Conservation (phyloP, 345 rosid genomes). For the Euclidium syriacum region DNA sequence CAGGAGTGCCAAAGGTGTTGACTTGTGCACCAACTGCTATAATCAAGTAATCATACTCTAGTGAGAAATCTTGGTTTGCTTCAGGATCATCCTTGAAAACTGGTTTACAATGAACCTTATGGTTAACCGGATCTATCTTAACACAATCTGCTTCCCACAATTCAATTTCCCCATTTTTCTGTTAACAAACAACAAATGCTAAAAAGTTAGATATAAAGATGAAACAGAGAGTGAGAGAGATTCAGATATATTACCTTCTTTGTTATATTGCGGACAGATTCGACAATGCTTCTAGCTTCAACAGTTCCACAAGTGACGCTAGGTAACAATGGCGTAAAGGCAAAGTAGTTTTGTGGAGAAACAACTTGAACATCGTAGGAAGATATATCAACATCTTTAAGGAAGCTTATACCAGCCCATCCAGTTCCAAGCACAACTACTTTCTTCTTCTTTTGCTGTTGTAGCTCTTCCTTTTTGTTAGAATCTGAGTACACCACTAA, state of each 20-base stretch:
- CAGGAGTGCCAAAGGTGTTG: conserved; percentile 90
- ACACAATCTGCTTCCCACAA: conserved; percentile 87
- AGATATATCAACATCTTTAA: conserved; percentile 71
- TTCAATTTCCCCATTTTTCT: conserved; percentile 74
- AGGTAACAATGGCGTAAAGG: conserved; percentile 88
- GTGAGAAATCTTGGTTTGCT: conserved; percentile 52
- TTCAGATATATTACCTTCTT: conserved; percentile 55
- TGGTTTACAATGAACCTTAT: conserved; percentile 53
- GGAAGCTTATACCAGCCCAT: conserved; percentile 91
- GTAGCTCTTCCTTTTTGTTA: conserved; percentile 32
- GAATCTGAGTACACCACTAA: conserved; percentile 70
- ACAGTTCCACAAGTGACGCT: conserved; percentile 98
- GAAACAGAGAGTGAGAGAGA: too few relatives aligned
- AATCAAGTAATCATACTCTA: conserved; percentile 86
- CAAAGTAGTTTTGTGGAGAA: conserved; percentile 93
- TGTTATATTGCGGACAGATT: conserved; percentile 81
- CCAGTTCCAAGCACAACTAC: conserved; percentile 95
- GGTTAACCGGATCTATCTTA: conserved; percentile 71
- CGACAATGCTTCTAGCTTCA: conserved; percentile 93
- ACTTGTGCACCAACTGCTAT: conserved; percentile 89
- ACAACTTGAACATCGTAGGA: conserved; percentile 76
- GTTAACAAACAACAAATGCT: conserved; percentile 1
- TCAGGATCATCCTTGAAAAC: conserved; percentile 45
- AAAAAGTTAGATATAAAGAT: neutral
- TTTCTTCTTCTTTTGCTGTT: conserved; percentile 67